These are phyloP conservation scores for Fusarium stilboides DNA, from an alignment of 2,329 filamentous ascomycete genomes.

Conservation along the genomic window DNA sequence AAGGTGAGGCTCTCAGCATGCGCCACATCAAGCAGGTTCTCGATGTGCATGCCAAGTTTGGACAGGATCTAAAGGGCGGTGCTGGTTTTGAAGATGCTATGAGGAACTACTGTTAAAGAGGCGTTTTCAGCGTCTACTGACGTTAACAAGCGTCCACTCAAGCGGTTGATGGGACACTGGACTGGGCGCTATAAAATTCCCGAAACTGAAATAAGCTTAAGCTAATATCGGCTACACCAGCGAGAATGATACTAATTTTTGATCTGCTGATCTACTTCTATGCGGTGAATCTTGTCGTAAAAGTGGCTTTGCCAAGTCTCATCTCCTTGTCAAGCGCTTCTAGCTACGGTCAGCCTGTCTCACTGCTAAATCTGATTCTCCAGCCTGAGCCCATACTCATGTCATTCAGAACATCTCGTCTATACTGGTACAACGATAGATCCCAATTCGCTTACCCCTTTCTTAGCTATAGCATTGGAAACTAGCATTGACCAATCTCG, in stretches of 20 bases:
- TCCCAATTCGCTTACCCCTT: conserved; percentile 16
- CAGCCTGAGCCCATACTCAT: background rate
- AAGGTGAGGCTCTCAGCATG: conserved; percentile 80
- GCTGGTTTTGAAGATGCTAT: conserved; percentile 86
- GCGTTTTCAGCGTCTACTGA: background rate
- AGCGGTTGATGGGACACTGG: background rate
- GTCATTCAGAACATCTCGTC: too few species aligned
- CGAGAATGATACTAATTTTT: conserved; percentile 2
- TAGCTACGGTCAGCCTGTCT: background rate
- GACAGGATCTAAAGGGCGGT: conserved; percentile 85
- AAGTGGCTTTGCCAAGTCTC: background rate
- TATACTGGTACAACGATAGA: background rate
- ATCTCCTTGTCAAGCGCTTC: background rate
- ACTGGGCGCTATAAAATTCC: background rate
- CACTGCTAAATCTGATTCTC: conserved; percentile 10
- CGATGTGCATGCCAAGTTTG: conserved; percentile 87
- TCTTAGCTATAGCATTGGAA: conserved; percentile 6
- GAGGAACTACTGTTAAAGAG: conserved; percentile 77
- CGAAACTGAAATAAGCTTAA: background rate
- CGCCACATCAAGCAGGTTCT: conserved; percentile 85
- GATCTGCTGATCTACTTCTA: background rate
- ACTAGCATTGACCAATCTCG: conserved; percentile 32
- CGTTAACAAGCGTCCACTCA: background rate
- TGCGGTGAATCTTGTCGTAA: background rate
- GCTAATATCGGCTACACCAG: background rate